Conservation (phyloP, 495 filamentous ascomycete species). For the Barbatosphaeria neglecta region DNA sequence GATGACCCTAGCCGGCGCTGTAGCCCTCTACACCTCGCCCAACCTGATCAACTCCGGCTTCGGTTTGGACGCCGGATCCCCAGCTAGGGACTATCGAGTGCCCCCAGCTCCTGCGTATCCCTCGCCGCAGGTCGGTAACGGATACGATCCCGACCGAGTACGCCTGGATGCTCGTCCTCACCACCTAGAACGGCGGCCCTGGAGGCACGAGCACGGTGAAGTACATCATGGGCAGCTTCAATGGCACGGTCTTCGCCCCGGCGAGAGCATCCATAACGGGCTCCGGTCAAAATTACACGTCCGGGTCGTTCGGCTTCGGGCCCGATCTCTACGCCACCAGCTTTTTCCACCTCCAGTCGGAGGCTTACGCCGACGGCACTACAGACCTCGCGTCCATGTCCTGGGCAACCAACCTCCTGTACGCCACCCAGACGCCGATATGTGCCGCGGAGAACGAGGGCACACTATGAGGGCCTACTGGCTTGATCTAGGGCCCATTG, state of each 20-base stretch:
- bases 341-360: background rate
- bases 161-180: background rate
- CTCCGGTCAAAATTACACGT: background rate
- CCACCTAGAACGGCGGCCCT: background rate
- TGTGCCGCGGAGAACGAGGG: slow-evolving; percentile 7
- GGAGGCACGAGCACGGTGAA: slow-evolving; percentile 3
- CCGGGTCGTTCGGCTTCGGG: background rate
- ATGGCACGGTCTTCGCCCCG: slow-evolving; percentile 17
- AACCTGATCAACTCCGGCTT: background rate
- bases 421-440: slow-evolving; percentile 7
- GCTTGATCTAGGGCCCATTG: background rate
- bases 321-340: slow-evolving; percentile 2
- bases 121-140: background rate
- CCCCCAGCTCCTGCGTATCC: slow-evolving; percentile 1
- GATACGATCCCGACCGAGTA: background rate
- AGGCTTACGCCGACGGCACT: background rate
- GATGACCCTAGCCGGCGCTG: slow-evolving; percentile 1
- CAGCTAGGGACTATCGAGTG: slow-evolving; percentile 1
- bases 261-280: slow-evolving; percentile 7
- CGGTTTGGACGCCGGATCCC: background rate
- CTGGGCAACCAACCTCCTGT: slow-evolving; percentile 1
- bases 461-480: background rate
- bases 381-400: slow-evolving; percentile 1
- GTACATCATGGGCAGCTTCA: slow-evolving; percentile 24
- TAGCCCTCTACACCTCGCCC: slow-evolving; percentile 4